phyloP scores from a whole-genome alignment of 2,329 filamentous ascomycete species.

The Hypoxylon sp. region DNA sequence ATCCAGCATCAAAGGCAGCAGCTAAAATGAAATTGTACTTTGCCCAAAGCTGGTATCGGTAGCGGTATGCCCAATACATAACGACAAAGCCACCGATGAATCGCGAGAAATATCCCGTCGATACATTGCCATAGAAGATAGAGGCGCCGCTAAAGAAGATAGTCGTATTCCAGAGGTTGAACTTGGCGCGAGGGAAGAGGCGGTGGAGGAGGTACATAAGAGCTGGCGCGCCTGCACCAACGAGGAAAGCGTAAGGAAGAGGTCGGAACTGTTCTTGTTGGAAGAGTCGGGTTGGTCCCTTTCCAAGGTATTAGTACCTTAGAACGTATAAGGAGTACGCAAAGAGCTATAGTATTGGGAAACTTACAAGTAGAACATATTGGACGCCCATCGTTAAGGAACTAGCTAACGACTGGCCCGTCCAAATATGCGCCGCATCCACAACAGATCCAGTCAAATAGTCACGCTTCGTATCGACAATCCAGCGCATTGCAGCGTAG shows the following conservation, averaged over 20 bases:
- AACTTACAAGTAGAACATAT: conserved; percentile 69
- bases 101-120: conserved; percentile 70
- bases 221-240: conserved; percentile 63
- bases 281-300: conserved; percentile 66
- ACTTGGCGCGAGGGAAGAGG: conserved; percentile 67
- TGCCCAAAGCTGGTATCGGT: conserved; percentile 70
- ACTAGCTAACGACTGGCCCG: conserved; percentile 66
- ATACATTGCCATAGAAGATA: conserved; percentile 73
- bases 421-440: conserved; percentile 74
- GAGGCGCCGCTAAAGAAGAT: conserved; percentile 72
- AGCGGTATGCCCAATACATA: conserved; percentile 71
- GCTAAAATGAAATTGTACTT: conserved; percentile 74
- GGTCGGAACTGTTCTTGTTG: conserved; percentile 62
- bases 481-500: conserved; percentile 73
- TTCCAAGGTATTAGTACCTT: conserved; percentile 31
- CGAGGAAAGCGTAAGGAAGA: conserved; percentile 68
- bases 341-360: neutral
- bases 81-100: conserved; percentile 73
- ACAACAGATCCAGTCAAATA: conserved; percentile 65
- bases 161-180: conserved; percentile 72
- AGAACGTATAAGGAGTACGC: neutral
- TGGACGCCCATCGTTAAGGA: conserved; percentile 71
- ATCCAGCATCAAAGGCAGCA: conserved; percentile 73
- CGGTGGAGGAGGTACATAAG: conserved; percentile 67
- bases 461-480: conserved; percentile 69